phyloP scores from a whole-genome alignment of 148 eudicot species.

The Arbutus unedo region DNA sequence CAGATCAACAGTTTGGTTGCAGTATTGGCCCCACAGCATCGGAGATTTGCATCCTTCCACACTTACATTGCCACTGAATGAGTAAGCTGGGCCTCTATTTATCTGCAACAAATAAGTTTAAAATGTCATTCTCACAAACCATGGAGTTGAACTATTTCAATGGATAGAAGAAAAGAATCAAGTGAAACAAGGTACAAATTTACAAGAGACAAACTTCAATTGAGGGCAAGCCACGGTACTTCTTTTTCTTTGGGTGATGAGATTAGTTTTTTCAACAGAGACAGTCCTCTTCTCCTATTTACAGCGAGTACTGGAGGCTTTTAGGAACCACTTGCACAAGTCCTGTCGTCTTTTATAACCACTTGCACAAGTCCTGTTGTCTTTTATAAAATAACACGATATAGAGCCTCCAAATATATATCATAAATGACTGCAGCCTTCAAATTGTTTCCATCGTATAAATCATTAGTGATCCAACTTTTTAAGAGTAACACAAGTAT shows the following conservation, averaged over 20 bases:
- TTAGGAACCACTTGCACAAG: neutral
- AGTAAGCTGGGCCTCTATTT: slow-evolving; percentile 59
- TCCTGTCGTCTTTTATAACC: neutral
- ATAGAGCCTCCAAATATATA: neutral
- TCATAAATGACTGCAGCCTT: neutral
- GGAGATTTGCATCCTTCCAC: slow-evolving; percentile 74
- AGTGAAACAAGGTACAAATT: neutral
- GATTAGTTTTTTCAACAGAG: neutral
- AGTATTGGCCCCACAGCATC: slow-evolving; percentile 64
- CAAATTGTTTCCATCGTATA: neutral
- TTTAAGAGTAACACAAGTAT: neutral
- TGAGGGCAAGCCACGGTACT: neutral
- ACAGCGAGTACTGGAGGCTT: neutral
- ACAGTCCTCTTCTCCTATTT: neutral
- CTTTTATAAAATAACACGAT: neutral
- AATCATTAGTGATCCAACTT: neutral
- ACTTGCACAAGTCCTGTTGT: neutral
- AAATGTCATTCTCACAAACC: neutral
- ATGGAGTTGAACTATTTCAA: neutral
- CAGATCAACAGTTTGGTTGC: slow-evolving; percentile 67
- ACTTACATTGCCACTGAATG: slow-evolving; percentile 69
- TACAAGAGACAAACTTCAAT: neutral
- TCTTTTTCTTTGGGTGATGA: neutral
- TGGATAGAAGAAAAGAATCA: neutral
- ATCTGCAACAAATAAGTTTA: slow-evolving; percentile 50